Percentiles rank a stretch among this genome's conserved stretches.
Evolutionary conservation across 345 rosid genomes (phyloP).

Genomic region (Brassica cretica): DNA sequence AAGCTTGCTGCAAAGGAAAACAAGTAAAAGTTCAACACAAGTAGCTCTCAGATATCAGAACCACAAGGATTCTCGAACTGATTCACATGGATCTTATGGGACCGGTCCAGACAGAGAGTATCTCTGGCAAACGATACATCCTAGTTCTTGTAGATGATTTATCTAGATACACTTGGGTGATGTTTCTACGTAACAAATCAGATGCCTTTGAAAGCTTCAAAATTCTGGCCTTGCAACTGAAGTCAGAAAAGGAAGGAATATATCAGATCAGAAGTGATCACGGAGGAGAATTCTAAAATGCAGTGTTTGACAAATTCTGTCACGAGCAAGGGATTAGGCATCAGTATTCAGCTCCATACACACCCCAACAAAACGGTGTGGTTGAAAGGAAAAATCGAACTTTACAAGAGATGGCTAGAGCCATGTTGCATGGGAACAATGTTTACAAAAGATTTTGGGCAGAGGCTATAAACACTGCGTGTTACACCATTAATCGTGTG

Average conservation of each 20-base stretch:
- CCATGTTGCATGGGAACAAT: not conserved
- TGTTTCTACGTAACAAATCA: not conserved
- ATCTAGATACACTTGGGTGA: too few relatives aligned
- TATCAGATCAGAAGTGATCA: not conserved
- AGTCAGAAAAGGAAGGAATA: not conserved
- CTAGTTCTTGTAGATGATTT: too few relatives aligned
- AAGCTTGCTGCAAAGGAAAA: not conserved
- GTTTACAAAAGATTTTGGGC: not conserved
- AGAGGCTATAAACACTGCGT: not conserved
- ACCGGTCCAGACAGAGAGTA: not conserved
- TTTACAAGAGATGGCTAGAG: not conserved
- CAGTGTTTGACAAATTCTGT: not conserved
- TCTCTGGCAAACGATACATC: too few relatives aligned
- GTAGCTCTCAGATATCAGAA: not conserved
- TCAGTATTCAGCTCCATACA: not conserved
- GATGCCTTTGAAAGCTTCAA: not conserved
- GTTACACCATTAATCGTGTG: not conserved
- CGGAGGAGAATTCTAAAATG: not conserved
- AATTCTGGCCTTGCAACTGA: not conserved
- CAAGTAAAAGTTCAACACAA: not conserved
- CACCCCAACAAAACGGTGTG: not conserved
- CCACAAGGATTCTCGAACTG: not conserved
- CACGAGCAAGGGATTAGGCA: not conserved
- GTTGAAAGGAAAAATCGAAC: not conserved
- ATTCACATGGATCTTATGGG: not conserved